Conservation (phyloP, 139 green algal species). For the Chlamydomonas applanata region DNA sequence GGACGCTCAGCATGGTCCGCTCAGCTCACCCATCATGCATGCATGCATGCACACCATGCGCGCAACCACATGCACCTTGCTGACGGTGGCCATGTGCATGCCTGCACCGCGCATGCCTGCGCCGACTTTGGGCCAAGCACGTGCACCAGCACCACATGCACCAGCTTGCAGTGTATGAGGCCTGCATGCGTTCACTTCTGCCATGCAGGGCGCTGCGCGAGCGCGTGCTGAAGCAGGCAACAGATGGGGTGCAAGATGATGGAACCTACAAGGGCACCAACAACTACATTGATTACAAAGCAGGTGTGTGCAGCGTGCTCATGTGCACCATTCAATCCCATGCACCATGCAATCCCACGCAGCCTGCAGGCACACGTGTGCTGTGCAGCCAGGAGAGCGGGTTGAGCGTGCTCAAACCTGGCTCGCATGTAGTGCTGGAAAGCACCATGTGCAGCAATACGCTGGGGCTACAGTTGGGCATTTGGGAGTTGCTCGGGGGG, state of each 20-base stretch:
- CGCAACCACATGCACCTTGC: no score
- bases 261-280: constrained; percentile 78
- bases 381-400: no score
- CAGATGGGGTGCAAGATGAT: constrained; percentile 26
- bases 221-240: constrained; percentile 49
- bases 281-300: constrained; percentile 76
- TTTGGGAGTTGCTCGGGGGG: no score
- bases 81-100: no score
- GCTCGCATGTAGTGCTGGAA: no score
- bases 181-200: background rate
- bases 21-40: background rate
- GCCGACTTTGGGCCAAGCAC: no score
- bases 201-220: constrained; percentile 57
- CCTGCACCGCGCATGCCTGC: background rate
- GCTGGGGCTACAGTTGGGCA: no score
- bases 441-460: no score
- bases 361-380: no score
- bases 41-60: background rate
- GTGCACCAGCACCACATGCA: background rate
- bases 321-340: background rate
- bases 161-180: background rate
- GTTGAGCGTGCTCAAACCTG: no score
- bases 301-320: background rate
- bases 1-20: background rate
- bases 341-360: no score